Conservation (phyloP, 2,329 filamentous ascomycete species). For the Apiospora marii region DNA sequence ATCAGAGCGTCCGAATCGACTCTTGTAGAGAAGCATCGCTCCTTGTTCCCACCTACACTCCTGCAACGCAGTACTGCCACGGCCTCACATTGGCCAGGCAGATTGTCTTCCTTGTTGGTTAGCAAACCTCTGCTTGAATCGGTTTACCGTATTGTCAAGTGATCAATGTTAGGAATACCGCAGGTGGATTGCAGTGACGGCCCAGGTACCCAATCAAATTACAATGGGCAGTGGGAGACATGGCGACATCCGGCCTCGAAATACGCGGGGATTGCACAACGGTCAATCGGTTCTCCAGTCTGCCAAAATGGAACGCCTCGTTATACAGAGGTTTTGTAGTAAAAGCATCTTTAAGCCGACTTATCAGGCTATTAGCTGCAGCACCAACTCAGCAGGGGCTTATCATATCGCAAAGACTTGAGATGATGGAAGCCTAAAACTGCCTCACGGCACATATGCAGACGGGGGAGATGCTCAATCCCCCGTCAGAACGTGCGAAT, state of each 20-base stretch:
- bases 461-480: neutral
- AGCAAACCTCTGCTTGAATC: constrained; percentile 4
- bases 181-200: no score
- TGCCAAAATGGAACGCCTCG: neutral
- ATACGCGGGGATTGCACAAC: neutral
- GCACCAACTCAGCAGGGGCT: constrained; percentile 9
- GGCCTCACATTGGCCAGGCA: neutral
- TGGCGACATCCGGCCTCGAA: neutral
- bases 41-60: neutral
- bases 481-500: neutral
- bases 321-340: constrained; percentile 3
- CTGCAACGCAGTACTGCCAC: neutral
- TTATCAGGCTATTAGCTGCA: constrained; percentile 1
- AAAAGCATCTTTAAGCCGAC: constrained; percentile 1
- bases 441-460: constrained; percentile 5
- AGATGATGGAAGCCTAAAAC: neutral
- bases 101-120: neutral
- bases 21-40: neutral
- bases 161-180: neutral
- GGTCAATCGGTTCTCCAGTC: constrained; percentile 5
- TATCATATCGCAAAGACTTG: neutral
- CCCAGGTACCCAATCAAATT: neutral
- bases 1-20: neutral
- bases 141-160: constrained; percentile 1
- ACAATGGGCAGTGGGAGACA: neutral